Evolutionary conservation across 2,329 filamentous ascomycete genomes (phyloP).

Genomic region (Gaeumannomyces tritici): DNA sequence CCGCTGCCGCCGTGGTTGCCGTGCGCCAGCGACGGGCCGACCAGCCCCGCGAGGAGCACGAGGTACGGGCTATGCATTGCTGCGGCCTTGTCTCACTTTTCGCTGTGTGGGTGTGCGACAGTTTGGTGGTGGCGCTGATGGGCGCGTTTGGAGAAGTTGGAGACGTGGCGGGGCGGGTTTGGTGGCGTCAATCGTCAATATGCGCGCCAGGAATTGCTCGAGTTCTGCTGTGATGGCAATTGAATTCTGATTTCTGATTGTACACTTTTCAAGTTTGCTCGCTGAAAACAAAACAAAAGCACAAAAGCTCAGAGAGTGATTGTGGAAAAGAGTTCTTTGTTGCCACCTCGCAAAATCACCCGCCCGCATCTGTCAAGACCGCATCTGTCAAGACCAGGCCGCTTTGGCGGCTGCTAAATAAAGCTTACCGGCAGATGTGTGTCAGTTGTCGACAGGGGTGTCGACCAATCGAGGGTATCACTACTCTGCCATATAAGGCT

Average conservation of each 20-base stretch:
- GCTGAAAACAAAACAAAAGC: no score
- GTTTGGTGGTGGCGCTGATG: not conserved
- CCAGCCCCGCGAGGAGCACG: constrained; percentile 28
- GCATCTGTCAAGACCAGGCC: not conserved
- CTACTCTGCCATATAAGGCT: not conserved
- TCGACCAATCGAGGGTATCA: no score
- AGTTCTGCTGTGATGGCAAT: no score
- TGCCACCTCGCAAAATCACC: not conserved
- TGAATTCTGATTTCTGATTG: no score
- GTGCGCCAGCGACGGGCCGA: constrained; percentile 37
- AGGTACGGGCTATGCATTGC: constrained; percentile 20
- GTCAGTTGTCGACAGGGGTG: no score
- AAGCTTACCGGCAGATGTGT: no score
- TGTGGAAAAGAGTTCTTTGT: not conserved
- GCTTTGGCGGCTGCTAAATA: not conserved
- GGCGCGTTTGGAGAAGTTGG: not conserved
- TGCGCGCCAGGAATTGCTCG: no score
- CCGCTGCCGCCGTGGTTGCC: constrained; percentile 34
- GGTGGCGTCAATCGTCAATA: not conserved
- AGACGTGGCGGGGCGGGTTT: not conserved
- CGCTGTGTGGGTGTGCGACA: not conserved
- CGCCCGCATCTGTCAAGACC: no score
- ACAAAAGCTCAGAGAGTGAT: not conserved
- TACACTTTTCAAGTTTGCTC: no score
- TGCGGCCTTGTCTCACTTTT: not conserved